Base-by-base conservation (phyloP, 148 eudicot species). In the Nepenthes gracilis region DNA sequence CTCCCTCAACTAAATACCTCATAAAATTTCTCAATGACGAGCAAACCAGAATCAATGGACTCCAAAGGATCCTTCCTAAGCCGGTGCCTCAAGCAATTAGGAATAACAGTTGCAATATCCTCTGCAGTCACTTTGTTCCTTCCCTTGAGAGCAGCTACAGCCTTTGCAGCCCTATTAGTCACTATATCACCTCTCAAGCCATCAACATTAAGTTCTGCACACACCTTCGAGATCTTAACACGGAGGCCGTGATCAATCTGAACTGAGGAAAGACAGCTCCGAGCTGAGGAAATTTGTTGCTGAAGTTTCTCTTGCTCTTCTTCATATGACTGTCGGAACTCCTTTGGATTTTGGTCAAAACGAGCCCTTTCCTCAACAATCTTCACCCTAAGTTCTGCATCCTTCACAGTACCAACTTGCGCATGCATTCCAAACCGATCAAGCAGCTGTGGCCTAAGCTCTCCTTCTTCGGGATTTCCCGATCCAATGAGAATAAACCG, bases 361-460 rank as follows among this genome's bases (percentile, higher is more conserved):
- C 90, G 77, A 37, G 86, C 80, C 59, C 97, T 78, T 67, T 92
- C 97, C 75, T 92, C 97, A 33, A 92, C 97, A 54, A 92, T 88
- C 72, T 92, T 92, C 47, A 92, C 97, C 67, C 97, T 78, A 52
- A 88, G 88, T 67, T 92, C 97, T 0, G 97, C 92, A 77, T 92
- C 97, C 63, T 70, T 80, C 12, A 88, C 97, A 1, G 96, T 92
- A 48, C 60, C 96, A 35, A 91, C 96, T 69, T 90, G 95, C 14
- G 97, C 95, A 43, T 91, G 97, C 97, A 91, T 91, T 43, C 97
- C 93, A 56, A 91, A 91, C 15, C 97, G 76, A 57, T 87, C 97
- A 40, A 87, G 97, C 38, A 91, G 75, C 65, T 87, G 96, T 6
- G 97, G 97, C 61, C 90, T 73, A 32, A 87, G 87, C 58, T 87